Conservation (phyloP, 1,284 basidiomycete genomes). For the Marasmius fiardii region DNA sequence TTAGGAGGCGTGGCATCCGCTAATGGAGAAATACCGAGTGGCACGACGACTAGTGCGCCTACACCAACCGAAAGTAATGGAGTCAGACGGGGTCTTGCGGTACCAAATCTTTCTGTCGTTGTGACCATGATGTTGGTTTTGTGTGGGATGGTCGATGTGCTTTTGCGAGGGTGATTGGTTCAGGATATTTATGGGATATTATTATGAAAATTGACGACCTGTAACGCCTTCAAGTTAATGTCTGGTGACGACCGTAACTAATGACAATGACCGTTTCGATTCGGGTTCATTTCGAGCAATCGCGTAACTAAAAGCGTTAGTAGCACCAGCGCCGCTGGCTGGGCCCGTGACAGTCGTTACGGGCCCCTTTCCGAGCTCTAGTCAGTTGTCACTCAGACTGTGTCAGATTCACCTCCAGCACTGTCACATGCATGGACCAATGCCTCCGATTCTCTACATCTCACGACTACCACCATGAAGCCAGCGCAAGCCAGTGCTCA, state of each 20-base stretch:
- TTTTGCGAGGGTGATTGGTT: not conserved
- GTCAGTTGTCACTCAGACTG: too few species aligned
- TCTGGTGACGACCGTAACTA: not conserved
- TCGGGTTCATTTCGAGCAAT: not conserved
- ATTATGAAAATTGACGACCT: not conserved
- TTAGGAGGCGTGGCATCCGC: slow-evolving; percentile 47
- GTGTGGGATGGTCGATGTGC: not conserved
- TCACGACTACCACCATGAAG: too few species aligned
- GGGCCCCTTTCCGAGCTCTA: too few species aligned
- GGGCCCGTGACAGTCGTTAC: too few species aligned
- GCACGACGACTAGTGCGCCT: not conserved
- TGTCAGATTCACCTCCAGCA: too few species aligned
- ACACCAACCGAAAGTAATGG: not conserved
- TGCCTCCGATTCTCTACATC: too few species aligned
- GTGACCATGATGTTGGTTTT: not conserved
- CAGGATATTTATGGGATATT: not conserved
- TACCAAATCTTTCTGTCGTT: not conserved
- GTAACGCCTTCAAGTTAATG: not conserved
- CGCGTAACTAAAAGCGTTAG: too few species aligned
- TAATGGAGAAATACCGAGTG: slow-evolving; percentile 37
- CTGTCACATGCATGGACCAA: too few species aligned
- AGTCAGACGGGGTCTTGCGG: not conserved
- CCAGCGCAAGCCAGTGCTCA: too few species aligned
- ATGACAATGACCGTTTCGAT: not conserved
- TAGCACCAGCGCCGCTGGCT: too few species aligned